Percentiles rank a stretch among this genome's conserved stretches.
phyloP scores from a whole-genome alignment of 768 basidiomycete species.

The Suillus discolor region DNA sequence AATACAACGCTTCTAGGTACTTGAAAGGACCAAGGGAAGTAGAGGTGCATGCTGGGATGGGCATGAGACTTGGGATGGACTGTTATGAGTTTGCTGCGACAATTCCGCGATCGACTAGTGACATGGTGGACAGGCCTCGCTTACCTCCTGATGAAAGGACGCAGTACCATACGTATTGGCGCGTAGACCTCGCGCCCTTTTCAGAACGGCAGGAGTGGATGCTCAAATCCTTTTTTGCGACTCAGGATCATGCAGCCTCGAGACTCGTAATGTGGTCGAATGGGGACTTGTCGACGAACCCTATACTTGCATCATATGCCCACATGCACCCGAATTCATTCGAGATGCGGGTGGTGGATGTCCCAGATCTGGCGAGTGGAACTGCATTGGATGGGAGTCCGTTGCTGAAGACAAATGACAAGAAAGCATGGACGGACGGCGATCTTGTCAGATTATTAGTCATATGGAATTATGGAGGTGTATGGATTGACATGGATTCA shows the following conservation, averaged over 20 bases:
- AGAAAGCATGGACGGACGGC: conserved; percentile 92
- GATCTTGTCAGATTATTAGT: conserved; percentile 88
- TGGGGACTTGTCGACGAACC: conserved; percentile 62
- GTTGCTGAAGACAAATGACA: conserved; percentile 64
- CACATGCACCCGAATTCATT: conserved; percentile 69
- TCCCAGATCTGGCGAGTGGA: conserved; percentile 63
- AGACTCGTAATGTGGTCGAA: conserved; percentile 92
- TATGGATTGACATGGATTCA: conserved; percentile 99
- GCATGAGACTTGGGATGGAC: conserved; percentile 78
- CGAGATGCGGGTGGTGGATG: conserved; percentile 69
- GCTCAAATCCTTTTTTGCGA: conserved; percentile 92
- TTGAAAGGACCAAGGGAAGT: conserved; percentile 66
- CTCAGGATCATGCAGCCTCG: conserved; percentile 68
- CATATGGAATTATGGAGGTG: conserved; percentile 87
- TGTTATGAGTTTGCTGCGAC: conserved; percentile 94
- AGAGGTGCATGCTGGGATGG: conserved; percentile 80
- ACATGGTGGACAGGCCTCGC: conserved; percentile 10
- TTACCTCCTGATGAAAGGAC: conserved; percentile 45
- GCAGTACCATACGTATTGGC: conserved; percentile 93
- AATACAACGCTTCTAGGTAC: conserved; percentile 68
- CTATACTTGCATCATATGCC: conserved; percentile 62
- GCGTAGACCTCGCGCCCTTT: conserved; percentile 84
- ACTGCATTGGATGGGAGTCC: conserved; percentile 74
- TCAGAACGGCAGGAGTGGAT: conserved; percentile 84
- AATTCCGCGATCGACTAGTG: conserved; percentile 44